Evolutionary conservation across 352 stramenopile genomes (phyloP).

Genomic region (Aphanomyces stellatus): DNA sequence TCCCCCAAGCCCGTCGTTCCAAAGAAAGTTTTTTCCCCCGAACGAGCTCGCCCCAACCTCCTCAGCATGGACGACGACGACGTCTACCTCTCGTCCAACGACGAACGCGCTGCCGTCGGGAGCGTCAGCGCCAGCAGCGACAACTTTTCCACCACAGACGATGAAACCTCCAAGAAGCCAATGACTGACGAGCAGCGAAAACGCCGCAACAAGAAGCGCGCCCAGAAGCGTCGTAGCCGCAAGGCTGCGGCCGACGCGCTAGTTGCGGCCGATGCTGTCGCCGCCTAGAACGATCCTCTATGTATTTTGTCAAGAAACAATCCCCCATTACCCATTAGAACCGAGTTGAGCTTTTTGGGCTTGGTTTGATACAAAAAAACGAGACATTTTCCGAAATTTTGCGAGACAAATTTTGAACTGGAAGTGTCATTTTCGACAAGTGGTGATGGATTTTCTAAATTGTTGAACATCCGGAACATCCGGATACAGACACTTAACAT

Average conservation of each 20-base stretch:
- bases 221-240: slow-evolving; percentile 8
- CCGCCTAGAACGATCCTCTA: too few relatives aligned
- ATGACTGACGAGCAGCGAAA: slow-evolving; percentile 14
- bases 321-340: too few relatives aligned
- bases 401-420: too few relatives aligned
- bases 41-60: neutral
- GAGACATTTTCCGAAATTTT: too few relatives aligned
- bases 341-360: too few relatives aligned
- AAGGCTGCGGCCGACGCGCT: neutral
- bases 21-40: neutral
- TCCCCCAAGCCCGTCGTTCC: neutral
- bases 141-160: slow-evolving; percentile 13
- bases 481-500: neutral
- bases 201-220: slow-evolving; percentile 10
- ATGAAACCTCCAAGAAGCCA: slow-evolving; percentile 6
- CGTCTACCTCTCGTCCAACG: neutral
- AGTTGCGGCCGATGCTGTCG: too few relatives aligned
- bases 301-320: too few relatives aligned
- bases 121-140: neutral
- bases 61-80: slow-evolving; percentile 7
- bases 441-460: too few relatives aligned
- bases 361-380: too few relatives aligned
- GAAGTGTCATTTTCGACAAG: too few relatives aligned
- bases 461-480: too few relatives aligned
- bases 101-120: neutral